Evolutionary conservation across 1,284 basidiomycete genomes (phyloP), one percentile per base, ranked within the genome.

Genomic region (Pseudozyma sp.): DNA sequence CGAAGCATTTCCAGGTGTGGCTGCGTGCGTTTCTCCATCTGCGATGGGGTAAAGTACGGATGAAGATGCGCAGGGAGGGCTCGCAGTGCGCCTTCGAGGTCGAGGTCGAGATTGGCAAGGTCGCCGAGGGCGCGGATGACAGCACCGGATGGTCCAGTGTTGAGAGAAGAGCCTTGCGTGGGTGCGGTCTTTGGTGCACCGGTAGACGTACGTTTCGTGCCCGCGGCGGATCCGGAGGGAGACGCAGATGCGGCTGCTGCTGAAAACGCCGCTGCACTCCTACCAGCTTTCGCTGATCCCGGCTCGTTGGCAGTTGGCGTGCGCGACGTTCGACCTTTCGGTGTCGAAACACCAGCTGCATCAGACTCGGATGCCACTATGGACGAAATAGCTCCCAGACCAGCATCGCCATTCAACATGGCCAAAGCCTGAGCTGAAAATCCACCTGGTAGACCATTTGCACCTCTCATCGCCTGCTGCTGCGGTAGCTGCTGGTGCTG

Each of bases 1-100:
- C 64, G 54, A 5, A 79, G 54, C 47, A 71, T 51, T 2, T 63
- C 71, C 9, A 79, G 53, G 51, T 79, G 75, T 42, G 77, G 77
- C 54, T 79, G 78, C 13, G 62, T 73, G 11, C 63, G 51, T 42
- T 76, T 75, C 50, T 79, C 75, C 13, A 66, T 43, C 17, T 54
- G 51, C 16, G 55, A 11, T 5, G 67, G 69, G 4, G 37, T 55
- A 30, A 61, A 75, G 60, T 58, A 62, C 0, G 45, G 39, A 17
- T 60, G 60, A 2, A 75, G 56, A 7, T 57, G 31, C 3, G 60
- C 17, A 1, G 68, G 72, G 1, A 75, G 53, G 8, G 39, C 31
- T 5, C 49, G 55, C 1, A 53, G 24, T 2, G 64, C 68, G 9
- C 30, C 19, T 7, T 60, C 60, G 16, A 75, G 68, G 35, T 75